Conservation (phyloP, 176 grass and related monocot genomes). For the Microstegium vimineum region DNA sequence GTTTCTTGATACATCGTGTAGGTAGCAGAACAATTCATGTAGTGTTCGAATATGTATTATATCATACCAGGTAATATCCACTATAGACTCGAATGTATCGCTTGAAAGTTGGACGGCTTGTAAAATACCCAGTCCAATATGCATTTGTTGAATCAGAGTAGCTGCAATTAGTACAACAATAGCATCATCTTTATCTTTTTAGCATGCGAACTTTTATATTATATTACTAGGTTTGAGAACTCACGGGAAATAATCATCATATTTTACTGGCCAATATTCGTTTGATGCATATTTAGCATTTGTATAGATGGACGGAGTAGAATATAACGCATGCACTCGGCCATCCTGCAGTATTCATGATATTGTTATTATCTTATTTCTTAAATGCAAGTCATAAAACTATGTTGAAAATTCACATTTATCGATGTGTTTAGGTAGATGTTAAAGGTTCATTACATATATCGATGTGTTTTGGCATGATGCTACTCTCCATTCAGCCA, state of each 20-base stretch:
- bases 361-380: slow-evolving; percentile 1
- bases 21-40: background rate
- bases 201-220: background rate
- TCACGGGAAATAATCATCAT: slow-evolving; percentile 91
- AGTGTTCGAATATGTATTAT: background rate
- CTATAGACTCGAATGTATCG: slow-evolving; percentile 72
- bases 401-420: background rate
- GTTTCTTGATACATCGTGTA: background rate
- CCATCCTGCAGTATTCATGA: slow-evolving; percentile 58
- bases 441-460: too few species aligned
- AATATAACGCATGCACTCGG: slow-evolving; percentile 77
- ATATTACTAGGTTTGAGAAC: slow-evolving; percentile 4
- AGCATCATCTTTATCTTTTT: background rate
- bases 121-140: slow-evolving; percentile 94
- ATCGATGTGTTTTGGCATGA: too few species aligned
- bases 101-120: slow-evolving; percentile 82
- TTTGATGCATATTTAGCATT: slow-evolving; percentile 75
- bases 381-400: background rate
- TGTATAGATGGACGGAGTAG: slow-evolving; percentile 88
- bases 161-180: slow-evolving; percentile 36
- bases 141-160: slow-evolving; percentile 79
- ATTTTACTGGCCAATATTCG: slow-evolving; percentile 82
- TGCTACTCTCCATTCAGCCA: too few species aligned
- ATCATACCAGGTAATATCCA: slow-evolving; percentile 69
- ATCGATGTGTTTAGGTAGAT: background rate